Evolutionary conservation across 768 basidiomycete genomes (phyloP), one percentile per base, ranked within the genome.

Genomic region (Dioszegia aurantiaca): DNA sequence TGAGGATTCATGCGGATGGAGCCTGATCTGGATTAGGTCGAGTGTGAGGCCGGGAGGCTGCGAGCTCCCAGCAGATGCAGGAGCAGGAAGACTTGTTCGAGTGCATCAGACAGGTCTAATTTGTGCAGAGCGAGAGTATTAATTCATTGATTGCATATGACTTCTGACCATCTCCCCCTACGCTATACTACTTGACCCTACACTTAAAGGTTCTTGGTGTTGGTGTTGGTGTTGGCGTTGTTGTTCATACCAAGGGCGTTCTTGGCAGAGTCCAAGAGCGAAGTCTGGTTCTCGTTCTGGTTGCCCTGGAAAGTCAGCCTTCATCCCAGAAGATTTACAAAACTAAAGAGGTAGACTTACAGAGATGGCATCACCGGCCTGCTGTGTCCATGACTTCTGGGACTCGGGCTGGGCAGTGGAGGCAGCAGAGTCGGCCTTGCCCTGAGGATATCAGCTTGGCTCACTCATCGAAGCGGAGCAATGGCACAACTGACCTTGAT

Each of bases 381-480:
- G 30, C 44, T 72, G 68, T 27, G 60, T 60, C 42, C 43, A 65
- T 17, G 64, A 65, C 61, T 71, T 73, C 62, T 73, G 67, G 36
- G 61, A 63, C 27, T 73, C 57, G 53, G 75, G 73, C 61, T 73
- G 67, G 27, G 44, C 74, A 49, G 69, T 37, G 14, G 70, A 70
- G 46, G 68, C 72, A 51, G 68, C 74, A 36, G 63, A 65, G 64
- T 72, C 70, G 55, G 68, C 60, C 56, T 69, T 72, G 40, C 68
- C 68, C 39, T 55, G 51, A 75, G 8, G 26, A 41, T 58, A 56
- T 75, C 73, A 16, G 40, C 40, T 8, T n/a, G n/a, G n/a, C n/a
- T n/a, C n/a, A n/a, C n/a, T n/a, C n/a, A n/a, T n/a, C n/a, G n/a
- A n/a, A n/a, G n/a, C n/a, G n/a, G n/a, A n/a, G n/a, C n/a, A n/a